Base-by-base conservation (phyloP, 2,329 filamentous ascomycete genomes). In the Acrocalymma vagum region DNA sequence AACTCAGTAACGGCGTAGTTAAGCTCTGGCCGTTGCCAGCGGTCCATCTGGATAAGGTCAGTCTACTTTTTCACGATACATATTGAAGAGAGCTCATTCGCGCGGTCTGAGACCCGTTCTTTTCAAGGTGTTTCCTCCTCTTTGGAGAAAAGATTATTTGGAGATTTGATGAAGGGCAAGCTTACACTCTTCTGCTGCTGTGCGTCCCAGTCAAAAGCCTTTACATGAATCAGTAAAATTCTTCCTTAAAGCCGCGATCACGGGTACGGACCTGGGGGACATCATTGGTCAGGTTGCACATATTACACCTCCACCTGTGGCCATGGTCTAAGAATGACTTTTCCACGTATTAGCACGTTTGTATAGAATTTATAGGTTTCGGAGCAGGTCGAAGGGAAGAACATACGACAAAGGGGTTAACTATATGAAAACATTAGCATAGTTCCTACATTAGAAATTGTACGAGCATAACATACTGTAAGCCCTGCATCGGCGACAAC, bases 221-320 rank as follows among this genome's bases (percentile, higher is more conserved):
- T 16, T 13, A 14, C 11, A 4, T 6, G 24, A 18, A 34, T 51
- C 24, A 46, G 32, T 23, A 18, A 11, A 29, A 11, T 7, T n/a
- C 8, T 24, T 31, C 9, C 13, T 16, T 11, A 4, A 5, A n/a
- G n/a, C n/a, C n/a, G n/a, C n/a, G n/a, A n/a, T n/a, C n/a, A 11
- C 15, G 21, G 17, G 11, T 20, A 46, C 46, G 38, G 15, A 50
- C 46, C 72, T 99, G 94, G n/a, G 94, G 94, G 25, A 97, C 93
- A 60, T 99, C 94, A 69, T 99, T 99, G 58, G 92, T 96, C 53
- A 99, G 79, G 72, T 96, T 97, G 73, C 94, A 99, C 92, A 99
- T 96, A 75, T 99, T 99, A 77, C 94, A 99, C 64, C 93, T 87
- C 94, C 94, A 99, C 65, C 94, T 84, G 74, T 99, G 94, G 30